Conservation (phyloP, 2,329 filamentous ascomycete genomes). For the Fusarium devonianum region DNA sequence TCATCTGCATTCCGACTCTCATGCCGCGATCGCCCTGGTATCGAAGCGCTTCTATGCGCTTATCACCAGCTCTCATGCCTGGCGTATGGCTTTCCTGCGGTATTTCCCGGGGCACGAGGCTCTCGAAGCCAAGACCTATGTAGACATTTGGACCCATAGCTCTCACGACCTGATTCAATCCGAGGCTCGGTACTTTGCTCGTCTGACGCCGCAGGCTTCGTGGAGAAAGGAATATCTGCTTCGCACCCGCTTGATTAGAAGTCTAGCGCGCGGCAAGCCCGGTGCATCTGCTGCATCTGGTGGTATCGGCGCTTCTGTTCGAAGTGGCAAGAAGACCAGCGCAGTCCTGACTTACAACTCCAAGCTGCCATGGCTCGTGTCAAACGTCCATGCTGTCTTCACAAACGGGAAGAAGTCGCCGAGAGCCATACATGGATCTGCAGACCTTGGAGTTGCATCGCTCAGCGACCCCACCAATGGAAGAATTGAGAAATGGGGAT, state of each 20-base stretch:
- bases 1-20: constrained; percentile 84
- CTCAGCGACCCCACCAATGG: constrained; percentile 79
- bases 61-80: constrained; percentile 90
- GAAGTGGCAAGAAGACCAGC: constrained; percentile 69
- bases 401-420: constrained; percentile 75
- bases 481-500: constrained; percentile 83
- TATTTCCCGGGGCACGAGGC: constrained; percentile 79
- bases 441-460: constrained; percentile 79
- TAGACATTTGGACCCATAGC: constrained; percentile 53
- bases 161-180: constrained; percentile 66
- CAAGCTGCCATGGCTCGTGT: constrained; percentile 79
- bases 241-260: constrained; percentile 82
- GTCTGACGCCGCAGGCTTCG: constrained; percentile 83
- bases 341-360: constrained; percentile 87
- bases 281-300: constrained; percentile 59
- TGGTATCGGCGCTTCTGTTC: constrained; percentile 60
- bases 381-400: constrained; percentile 81
- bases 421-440: constrained; percentile 81
- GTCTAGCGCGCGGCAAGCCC: constrained; percentile 83
- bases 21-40: constrained; percentile 83
- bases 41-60: constrained; percentile 86
- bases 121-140: constrained; percentile 45
- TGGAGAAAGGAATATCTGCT: constrained; percentile 97
- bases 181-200: constrained; percentile 80
- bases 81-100: constrained; percentile 90